Evolutionary conservation across 768 basidiomycete genomes (phyloP).

Genomic region (Tricholoma sp.): DNA sequence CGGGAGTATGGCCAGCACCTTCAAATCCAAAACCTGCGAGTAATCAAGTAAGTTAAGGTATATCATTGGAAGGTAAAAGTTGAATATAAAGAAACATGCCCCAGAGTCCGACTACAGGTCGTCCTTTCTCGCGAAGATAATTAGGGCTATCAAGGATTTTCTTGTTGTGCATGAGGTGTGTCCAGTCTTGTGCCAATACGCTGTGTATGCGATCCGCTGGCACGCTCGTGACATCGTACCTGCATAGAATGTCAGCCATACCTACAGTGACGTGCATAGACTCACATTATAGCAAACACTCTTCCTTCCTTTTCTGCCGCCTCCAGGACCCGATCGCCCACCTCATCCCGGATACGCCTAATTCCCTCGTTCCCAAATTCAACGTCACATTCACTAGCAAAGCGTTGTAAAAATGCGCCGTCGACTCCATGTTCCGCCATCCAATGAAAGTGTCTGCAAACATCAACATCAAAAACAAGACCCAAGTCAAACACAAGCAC

Average conservation of each 20-base stretch:
- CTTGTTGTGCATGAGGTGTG: conserved; percentile 59
- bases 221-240: conserved; percentile 86
- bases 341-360: conserved; percentile 62
- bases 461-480: not conserved
- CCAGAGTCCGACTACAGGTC: conserved; percentile 72
- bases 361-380: conserved; percentile 52
- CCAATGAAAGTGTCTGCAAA: conserved; percentile 65
- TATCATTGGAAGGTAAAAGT: not conserved
- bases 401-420: conserved; percentile 79
- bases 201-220: conserved; percentile 61
- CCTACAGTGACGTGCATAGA: conserved; percentile 5
- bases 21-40: conserved; percentile 65
- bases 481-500: not conserved
- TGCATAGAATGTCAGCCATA: conserved; percentile 19
- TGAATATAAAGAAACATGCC: conserved; percentile 30
- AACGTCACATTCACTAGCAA: conserved; percentile 62
- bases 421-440: conserved; percentile 81
- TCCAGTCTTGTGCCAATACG: conserved; percentile 69
- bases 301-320: conserved; percentile 78
- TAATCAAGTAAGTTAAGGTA: not conserved
- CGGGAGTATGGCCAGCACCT: conserved; percentile 56
- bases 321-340: conserved; percentile 62
- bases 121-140: conserved; percentile 67
- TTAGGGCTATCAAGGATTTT: conserved; percentile 64
- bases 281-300: conserved; percentile 83